Conservation (phyloP, 371 early-diverging fungal species). For the Ordospora pajunii region DNA sequence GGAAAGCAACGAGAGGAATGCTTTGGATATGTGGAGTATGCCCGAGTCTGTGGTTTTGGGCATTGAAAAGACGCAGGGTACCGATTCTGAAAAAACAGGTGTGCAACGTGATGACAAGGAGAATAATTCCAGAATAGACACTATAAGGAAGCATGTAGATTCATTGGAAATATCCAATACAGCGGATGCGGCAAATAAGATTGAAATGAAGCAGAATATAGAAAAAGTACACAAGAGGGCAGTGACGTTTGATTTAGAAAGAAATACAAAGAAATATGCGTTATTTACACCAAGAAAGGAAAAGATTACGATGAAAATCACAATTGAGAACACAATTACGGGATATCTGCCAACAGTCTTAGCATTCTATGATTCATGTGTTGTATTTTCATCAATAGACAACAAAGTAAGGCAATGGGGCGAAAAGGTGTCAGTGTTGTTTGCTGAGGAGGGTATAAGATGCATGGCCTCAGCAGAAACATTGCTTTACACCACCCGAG, state of each 20-base stretch:
- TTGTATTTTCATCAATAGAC: constrained; percentile 27
- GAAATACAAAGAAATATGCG: constrained; percentile 13
- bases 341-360: constrained; percentile 3
- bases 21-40: background rate
- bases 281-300: constrained; percentile 37
- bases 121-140: background rate
- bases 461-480: background rate
- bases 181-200: background rate
- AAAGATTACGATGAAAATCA: constrained; percentile 6
- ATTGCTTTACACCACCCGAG: constrained; percentile 29
- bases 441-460: constrained; percentile 15
- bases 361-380: background rate
- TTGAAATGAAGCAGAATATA: background rate
- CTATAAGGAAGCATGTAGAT: background rate
- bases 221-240: background rate
- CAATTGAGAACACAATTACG: background rate
- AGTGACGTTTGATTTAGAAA: constrained; percentile 19
- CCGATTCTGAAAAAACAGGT: no score
- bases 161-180: background rate
- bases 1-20: background rate
- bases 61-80: background rate
- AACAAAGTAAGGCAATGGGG: constrained; percentile 1
- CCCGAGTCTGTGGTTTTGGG: background rate
- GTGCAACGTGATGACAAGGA: background rate
- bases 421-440: background rate